phyloP scores from a whole-genome alignment of 768 basidiomycete species.

The Kockovaella imperatae region DNA sequence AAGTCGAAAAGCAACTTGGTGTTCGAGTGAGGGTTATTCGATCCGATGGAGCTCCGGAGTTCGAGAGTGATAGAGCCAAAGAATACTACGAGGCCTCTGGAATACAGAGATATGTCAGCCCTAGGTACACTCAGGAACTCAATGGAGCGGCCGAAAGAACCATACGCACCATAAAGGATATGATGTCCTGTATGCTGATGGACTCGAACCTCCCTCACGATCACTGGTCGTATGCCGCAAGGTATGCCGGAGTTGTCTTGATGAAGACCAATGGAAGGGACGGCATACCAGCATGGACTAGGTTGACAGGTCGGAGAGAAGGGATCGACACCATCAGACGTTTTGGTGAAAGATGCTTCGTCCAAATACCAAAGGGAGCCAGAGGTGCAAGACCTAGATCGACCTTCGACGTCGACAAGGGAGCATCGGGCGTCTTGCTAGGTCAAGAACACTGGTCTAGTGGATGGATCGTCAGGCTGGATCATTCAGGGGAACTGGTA shows the following conservation, averaged over 20 bases:
- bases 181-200: neutral
- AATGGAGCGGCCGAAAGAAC: neutral
- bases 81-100: neutral
- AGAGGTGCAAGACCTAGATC: neutral
- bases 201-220: neutral
- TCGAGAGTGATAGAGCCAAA: neutral
- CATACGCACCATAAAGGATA: neutral
- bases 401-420: neutral
- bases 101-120: neutral
- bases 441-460: neutral
- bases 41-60: neutral
- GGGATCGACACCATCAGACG: neutral
- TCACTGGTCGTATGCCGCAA: conserved; percentile 1
- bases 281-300: no score
- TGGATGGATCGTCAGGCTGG: neutral
- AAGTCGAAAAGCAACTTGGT: neutral
- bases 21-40: neutral
- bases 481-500: neutral
- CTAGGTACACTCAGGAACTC: neutral
- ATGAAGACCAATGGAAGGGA: neutral
- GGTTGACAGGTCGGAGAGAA: neutral
- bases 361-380: neutral
- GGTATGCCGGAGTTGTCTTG: neutral
- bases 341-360: neutral
- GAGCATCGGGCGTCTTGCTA: neutral